Conservation (phyloP, 1,284 basidiomycete genomes). For the Melampsora abietis-canadensis region DNA sequence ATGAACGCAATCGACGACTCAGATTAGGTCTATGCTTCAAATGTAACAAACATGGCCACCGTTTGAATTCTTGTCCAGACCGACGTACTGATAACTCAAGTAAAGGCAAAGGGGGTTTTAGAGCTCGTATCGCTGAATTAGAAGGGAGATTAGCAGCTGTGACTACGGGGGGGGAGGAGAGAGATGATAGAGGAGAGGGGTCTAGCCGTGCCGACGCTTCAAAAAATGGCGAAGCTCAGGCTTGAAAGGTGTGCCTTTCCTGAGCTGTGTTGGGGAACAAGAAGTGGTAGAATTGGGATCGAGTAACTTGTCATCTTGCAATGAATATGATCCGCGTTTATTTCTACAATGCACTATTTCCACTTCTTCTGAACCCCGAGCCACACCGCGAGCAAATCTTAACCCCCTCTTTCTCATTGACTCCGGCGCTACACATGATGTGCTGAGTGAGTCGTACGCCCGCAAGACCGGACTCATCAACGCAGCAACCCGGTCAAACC, state of each 20-base stretch:
- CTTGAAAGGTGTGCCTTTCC: conserved; percentile 7
- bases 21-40: neutral
- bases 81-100: neutral
- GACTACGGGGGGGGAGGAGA: too few species aligned
- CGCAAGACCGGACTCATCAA: neutral
- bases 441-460: neutral
- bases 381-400: neutral
- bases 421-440: conserved; percentile 11
- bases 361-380: neutral
- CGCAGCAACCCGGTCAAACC: neutral
- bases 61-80: neutral
- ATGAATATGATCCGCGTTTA: neutral
- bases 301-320: neutral
- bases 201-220: neutral
- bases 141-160: neutral
- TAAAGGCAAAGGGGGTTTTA: neutral
- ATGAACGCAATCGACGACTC: neutral
- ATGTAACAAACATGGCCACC: neutral
- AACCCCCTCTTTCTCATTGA: neutral
- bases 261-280: neutral
- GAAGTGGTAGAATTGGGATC: neutral
- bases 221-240: conserved; percentile 14
- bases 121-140: neutral
- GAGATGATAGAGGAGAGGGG: neutral
- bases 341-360: neutral